These are phyloP conservation scores for Ophiobolus disseminans DNA, from an alignment of 2,329 filamentous ascomycete genomes.

Conservation along the genomic window DNA sequence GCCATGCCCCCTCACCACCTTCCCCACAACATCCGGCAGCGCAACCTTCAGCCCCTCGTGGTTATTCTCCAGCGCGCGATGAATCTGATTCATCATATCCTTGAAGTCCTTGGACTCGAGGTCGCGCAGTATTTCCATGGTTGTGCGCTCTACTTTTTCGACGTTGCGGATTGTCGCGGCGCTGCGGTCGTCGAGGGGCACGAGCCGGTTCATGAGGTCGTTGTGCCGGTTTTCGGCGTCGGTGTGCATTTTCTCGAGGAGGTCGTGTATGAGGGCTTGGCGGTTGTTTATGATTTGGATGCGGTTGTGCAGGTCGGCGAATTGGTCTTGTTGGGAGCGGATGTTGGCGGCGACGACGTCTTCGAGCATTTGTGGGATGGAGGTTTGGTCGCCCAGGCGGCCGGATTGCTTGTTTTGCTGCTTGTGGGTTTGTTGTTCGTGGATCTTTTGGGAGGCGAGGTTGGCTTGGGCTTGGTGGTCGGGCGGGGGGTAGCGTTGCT, in stretches of 20 bases:
- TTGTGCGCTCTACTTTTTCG: slow-evolving; percentile 60
- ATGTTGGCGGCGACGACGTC: slow-evolving; percentile 55
- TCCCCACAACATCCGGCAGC: slow-evolving; percentile 58
- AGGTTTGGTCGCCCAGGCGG: slow-evolving; percentile 34
- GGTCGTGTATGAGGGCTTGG: slow-evolving; percentile 67
- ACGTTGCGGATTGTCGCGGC: slow-evolving; percentile 55
- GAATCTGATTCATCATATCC: slow-evolving; percentile 61
- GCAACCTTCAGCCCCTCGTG: slow-evolving; percentile 60
- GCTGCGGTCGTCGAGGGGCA: slow-evolving; percentile 41
- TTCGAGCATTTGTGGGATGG: slow-evolving; percentile 50
- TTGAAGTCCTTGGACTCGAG: slow-evolving; percentile 65
- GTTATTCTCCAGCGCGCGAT: slow-evolving; percentile 61
- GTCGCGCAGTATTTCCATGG: slow-evolving; percentile 61
- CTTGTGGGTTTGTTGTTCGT: slow-evolving; percentile 31
- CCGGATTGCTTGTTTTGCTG: slow-evolving; percentile 26
- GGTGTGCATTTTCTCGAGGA: slow-evolving; percentile 60
- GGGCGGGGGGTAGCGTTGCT: slow-evolving; percentile 39
- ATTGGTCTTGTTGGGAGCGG: slow-evolving; percentile 65
- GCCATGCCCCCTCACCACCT: slow-evolving; percentile 61
- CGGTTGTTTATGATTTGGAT: slow-evolving; percentile 77
- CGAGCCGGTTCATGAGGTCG: slow-evolving; percentile 54
- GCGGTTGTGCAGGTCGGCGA: slow-evolving; percentile 84
- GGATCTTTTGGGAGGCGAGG: slow-evolving; percentile 34
- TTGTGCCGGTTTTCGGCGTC: slow-evolving; percentile 64
- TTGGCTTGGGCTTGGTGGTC: slow-evolving; percentile 36